Percentiles rank a stretch among this genome's conserved stretches.
Conservation (phyloP, 352 stramenopile species). For the Globisporangium heterothallicum region DNA sequence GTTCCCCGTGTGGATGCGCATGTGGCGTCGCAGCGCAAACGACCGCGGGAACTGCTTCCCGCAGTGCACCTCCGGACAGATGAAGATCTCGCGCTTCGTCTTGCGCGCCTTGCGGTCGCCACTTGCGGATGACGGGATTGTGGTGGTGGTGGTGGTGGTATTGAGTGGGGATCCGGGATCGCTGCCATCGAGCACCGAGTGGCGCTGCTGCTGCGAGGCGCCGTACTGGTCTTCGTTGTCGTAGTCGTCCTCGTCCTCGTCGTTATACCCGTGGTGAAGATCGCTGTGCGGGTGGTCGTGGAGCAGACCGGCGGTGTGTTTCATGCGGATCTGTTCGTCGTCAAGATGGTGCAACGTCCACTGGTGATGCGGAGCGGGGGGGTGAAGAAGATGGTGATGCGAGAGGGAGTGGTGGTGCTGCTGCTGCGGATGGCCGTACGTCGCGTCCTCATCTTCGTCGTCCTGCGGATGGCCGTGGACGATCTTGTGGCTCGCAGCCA, state of each 20-base stretch:
- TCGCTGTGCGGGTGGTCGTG: not conserved
- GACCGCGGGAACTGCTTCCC: constrained; percentile 28
- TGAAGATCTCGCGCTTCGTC: constrained; percentile 21
- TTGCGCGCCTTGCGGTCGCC: constrained; percentile 14
- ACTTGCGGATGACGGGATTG: too few species aligned
- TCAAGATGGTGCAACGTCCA: constrained; percentile 2
- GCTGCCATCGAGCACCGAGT: constrained; percentile 11
- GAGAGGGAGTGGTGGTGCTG: constrained; percentile 19
- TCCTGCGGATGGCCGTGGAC: constrained; percentile 17
- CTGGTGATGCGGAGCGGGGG: constrained; percentile 1
- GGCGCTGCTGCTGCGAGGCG: not conserved
- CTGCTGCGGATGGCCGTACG: constrained; percentile 29
- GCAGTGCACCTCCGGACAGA: constrained; percentile 21
- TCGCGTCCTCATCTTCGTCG: constrained; percentile 21
- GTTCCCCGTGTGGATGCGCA: constrained; percentile 26
- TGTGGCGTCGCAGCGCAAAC: constrained; percentile 28
- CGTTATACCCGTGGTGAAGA: not conserved
- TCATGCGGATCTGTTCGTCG: constrained; percentile 3
- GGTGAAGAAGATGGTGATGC: constrained; percentile 27
- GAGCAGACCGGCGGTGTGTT: not conserved
- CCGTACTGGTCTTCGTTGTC: not conserved
- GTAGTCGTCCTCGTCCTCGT: constrained; percentile 3
- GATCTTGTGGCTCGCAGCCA: constrained; percentile 12
- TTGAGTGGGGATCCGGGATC: too few species aligned
- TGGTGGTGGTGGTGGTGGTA: too few species aligned